A percentile compares a stretch with the other conserved stretches of the same genome.
Conservation (phyloP, 257 asterid genomes). For the Capsicum rhomboideum region DNA sequence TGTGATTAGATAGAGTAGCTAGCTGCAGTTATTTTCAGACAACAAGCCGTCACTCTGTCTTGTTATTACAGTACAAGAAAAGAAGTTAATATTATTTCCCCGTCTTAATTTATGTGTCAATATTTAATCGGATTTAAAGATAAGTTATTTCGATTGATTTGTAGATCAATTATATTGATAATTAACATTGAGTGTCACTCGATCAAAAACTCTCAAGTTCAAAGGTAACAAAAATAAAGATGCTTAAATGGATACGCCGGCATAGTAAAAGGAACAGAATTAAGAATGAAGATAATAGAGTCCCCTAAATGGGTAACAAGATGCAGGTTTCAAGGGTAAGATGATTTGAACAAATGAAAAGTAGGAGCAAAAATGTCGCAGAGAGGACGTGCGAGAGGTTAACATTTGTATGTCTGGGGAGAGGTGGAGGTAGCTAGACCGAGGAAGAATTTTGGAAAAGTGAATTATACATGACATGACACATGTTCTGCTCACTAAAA, state of each 20-base stretch:
- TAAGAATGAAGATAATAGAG: no score
- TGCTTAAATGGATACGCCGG: not conserved
- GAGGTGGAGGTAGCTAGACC: no score
- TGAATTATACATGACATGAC: no score
- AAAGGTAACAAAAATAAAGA: not conserved
- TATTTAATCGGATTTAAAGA: not conserved
- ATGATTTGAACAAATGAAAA: no score
- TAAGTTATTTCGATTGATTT: not conserved
- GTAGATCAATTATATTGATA: not conserved
- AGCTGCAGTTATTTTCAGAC: not conserved
- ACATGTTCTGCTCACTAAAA: no score
- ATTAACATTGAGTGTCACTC: not conserved
- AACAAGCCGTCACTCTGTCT: not conserved
- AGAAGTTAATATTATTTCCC: not conserved
- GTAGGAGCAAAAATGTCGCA: no score
- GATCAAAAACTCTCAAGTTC: not conserved
- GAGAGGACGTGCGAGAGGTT: no score
- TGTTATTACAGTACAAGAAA: not conserved
- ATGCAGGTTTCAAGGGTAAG: no score
- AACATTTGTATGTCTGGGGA: no score
- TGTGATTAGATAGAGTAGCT: not conserved
- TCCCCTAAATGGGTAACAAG: no score
- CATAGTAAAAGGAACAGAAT: no score
- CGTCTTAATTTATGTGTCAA: not conserved
- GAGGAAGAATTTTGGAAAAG: no score